Base-by-base conservation (phyloP, 768 basidiomycete species). In the Floccularia luteovirens region DNA sequence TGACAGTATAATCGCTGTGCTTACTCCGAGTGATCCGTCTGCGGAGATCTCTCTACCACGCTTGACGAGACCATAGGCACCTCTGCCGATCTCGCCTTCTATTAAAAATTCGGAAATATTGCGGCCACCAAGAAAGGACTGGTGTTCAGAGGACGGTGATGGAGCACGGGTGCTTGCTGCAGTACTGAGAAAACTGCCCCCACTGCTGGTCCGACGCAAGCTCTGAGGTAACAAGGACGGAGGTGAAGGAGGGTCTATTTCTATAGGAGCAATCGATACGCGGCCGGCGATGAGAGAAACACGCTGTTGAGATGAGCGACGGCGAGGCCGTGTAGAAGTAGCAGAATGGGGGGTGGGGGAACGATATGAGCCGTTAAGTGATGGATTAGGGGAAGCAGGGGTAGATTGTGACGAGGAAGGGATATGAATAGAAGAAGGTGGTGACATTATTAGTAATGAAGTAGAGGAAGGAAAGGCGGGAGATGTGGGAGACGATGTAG, bases 51-150 rank as follows among this genome's bases (percentile, higher is more conserved):
- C 88, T 46, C 87, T 73, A 1, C 80, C 94, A 40, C 89, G 74
- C 60, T 94, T 92, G 27, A 99, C 94, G 31, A 97, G 69, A 2
- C 94, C 94, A 59, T 97, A 97, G 8, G 94, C 94, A 7, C 93
- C 94, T 42, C 90, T 75, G 11, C 94, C 94, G 19, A 93, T 88
- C 54, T 94, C 91, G 32, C 75, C 74, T 50, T 91, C 79, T 41
- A 96, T 82, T 16, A 82, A 72, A 55, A 87, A 96, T 51, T 91
- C 85, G 4, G 81, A 82, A 45, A 97, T 91, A 45, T 73, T 87
- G 44, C 81, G 74, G 24, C 77, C 74, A 32, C 83, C 83, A 7
- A 65, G 60, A 43, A 70, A 77, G 20, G 64, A 58, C 43, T 69
- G 67, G 40, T 61, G 58, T 34, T 69, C 64, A 16, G 58, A 45